Evolutionary conservation across 352 stramenopile species (phyloP), one percentile per base, ranked within the genome.

Genomic region (Globisporangium cederbergense): DNA sequence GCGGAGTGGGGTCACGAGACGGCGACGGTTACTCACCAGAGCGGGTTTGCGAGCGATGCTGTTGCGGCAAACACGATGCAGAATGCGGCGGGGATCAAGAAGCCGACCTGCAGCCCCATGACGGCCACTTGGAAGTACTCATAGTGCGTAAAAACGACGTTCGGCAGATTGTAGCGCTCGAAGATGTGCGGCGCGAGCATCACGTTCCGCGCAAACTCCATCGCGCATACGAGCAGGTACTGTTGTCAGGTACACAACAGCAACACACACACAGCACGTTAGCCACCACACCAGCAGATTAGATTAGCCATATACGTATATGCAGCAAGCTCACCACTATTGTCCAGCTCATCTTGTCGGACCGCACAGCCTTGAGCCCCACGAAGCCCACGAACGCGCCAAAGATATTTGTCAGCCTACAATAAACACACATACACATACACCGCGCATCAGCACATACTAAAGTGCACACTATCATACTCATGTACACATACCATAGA

Each of bases 301-400:
- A 52, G 20, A 14, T 65, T 46, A 52, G 20, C 9, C 52, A 71
- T 1, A 68, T 28, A n/a, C 7, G 28, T 13, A n/a, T 16, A 2
- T 57, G 9, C 38, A 58, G n/a, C 10, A 18, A 51, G 74, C 82
- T 64, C 57, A 89, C 83, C 73, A 95, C 79, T 43, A 92, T 58
- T 22, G 83, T 88, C 82, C 84, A 91, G 64, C 85, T 91, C 68
- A 88, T 83, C 62, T 86, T 81, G 53, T 95, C 86, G 0, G 82
- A 89, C 28, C 76, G 80, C 58, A 84, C 84, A n/a, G 86, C 83
- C 46, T 90, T 55, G 28, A 93, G 65, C 2, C 86, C 86, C 20
- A 90, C 74, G 59, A 81, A 60, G 0, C 86, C 86, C 34, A 90
- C 81, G 38, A 91, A 74, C 51, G 76, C 78, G 65, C 83, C 81